Conservation (phyloP, 139 green algal species). For the Auxenochlorella pyrenoidosa region DNA sequence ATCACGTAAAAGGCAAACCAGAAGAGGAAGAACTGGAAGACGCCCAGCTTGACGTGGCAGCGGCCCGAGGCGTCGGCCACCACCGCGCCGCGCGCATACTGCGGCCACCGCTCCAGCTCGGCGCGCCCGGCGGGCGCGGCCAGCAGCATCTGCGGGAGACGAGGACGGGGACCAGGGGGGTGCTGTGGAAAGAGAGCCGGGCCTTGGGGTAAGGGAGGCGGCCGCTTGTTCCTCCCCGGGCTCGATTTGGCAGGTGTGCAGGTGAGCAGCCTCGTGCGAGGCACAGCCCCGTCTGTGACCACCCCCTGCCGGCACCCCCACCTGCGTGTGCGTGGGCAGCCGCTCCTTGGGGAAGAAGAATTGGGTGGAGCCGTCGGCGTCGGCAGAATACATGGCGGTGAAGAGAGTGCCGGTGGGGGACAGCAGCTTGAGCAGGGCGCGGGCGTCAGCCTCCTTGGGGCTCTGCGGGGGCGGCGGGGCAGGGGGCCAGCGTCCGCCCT, state of each 20-base stretch:
- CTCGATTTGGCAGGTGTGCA: no score
- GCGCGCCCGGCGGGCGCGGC: conserved; percentile 45
- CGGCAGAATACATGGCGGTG: conserved; percentile 71
- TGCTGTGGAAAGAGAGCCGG: not conserved
- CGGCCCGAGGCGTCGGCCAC: conserved; percentile 11
- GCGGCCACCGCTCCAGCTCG: conserved; percentile 75
- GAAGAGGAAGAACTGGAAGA: conserved; percentile 83
- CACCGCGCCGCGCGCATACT: conserved; percentile 66
- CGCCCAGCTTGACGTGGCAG: conserved; percentile 40
- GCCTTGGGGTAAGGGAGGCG: no score
- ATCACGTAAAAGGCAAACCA: conserved; percentile 90
- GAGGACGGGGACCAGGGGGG: not conserved
- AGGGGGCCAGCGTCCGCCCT: no score
- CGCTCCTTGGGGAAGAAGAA: conserved; percentile 83
- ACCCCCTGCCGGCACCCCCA: not conserved
- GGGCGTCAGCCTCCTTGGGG: conserved; percentile 64
- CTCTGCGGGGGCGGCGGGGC: conserved; percentile 40
- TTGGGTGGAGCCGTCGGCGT: conserved; percentile 75
- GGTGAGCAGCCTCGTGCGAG: no score
- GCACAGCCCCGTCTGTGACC: not conserved
- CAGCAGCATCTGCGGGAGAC: conserved; percentile 61
- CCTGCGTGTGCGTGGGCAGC: conserved; percentile 84
- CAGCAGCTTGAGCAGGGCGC: conserved; percentile 69
- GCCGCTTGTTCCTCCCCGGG: no score
- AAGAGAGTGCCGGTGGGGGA: conserved; percentile 74